Conservation (phyloP, 306 rosid species). For the Dicorynia guianensis region DNA sequence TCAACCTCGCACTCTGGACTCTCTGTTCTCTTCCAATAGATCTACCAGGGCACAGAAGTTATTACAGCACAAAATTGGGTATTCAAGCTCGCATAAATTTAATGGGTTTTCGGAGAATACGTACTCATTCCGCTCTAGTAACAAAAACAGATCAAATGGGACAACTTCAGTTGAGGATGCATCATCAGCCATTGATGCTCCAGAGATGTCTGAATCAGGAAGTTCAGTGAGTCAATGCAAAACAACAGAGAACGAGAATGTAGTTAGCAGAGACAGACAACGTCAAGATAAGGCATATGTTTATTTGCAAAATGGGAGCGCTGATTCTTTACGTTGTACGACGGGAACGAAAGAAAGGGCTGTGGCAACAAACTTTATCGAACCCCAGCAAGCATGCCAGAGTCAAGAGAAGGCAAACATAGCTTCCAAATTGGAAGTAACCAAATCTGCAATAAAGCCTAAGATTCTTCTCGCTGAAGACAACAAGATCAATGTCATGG, state of each 20-base stretch:
- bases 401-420: conserved; percentile 52
- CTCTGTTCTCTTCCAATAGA: conserved; percentile 81
- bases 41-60: conserved; percentile 60
- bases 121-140: conserved; percentile 47
- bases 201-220: conserved; percentile 52
- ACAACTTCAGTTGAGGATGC: conserved; percentile 52
- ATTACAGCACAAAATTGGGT: conserved; percentile 51
- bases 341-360: conserved; percentile 45
- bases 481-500: conserved; percentile 92
- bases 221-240: conserved; percentile 44
- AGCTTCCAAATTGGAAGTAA: conserved; percentile 46
- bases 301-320: conserved; percentile 45
- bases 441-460: conserved; percentile 52
- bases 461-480: conserved; percentile 94
- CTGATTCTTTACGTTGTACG: conserved; percentile 40
- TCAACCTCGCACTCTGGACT: conserved; percentile 86
- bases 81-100: conserved; percentile 56
- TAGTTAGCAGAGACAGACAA: conserved; percentile 35
- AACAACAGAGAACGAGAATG: conserved; percentile 40
- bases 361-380: conserved; percentile 39
- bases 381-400: conserved; percentile 45
- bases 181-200: conserved; percentile 49
- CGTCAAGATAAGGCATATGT: conserved; percentile 42
- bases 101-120: conserved; percentile 55
- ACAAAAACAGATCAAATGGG: conserved; percentile 42